Evolutionary conservation across 192 early-diverging fungal genomes (phyloP).

Genomic region (Linnemannia zychae): DNA sequence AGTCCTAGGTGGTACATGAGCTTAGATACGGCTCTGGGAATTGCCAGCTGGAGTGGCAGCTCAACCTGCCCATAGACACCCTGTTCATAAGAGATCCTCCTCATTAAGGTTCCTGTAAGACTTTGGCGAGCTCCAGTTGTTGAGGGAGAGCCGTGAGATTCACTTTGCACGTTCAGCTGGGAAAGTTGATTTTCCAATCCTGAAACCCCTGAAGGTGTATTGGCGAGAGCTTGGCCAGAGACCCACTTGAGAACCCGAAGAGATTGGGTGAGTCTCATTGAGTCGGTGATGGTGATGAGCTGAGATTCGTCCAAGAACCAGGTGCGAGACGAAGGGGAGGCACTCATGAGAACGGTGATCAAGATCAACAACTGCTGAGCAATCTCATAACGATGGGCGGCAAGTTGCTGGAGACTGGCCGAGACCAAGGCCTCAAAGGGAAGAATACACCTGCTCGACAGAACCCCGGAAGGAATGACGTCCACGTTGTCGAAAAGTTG

Average conservation of each 20-base stretch:
- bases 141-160: background rate
- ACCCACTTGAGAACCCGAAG: constrained; percentile 45
- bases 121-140: constrained; percentile 11
- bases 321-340: constrained; percentile 9
- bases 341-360: constrained; percentile 24
- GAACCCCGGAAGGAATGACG: constrained; percentile 15
- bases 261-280: constrained; percentile 27
- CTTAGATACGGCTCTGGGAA: constrained; percentile 48
- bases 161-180: constrained; percentile 26
- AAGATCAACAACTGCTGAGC: constrained; percentile 43
- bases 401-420: constrained; percentile 40
- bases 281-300: constrained; percentile 35
- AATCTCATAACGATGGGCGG: constrained; percentile 29
- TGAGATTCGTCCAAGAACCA: constrained; percentile 44
- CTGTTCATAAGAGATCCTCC: constrained; percentile 14
- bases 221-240: constrained; percentile 23
- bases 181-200: constrained; percentile 37
- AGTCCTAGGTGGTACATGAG: constrained; percentile 36
- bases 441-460: constrained; percentile 29
- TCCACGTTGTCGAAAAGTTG: constrained; percentile 31
- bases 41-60: constrained; percentile 40
- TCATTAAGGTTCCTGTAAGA: constrained; percentile 29
- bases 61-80: constrained; percentile 36
- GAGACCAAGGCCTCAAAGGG: constrained; percentile 44
- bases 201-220: background rate